These are phyloP conservation scores for Aspergillus oerlinghausenensis DNA, from an alignment of 2,329 filamentous ascomycete species.

Conservation along the genomic window DNA sequence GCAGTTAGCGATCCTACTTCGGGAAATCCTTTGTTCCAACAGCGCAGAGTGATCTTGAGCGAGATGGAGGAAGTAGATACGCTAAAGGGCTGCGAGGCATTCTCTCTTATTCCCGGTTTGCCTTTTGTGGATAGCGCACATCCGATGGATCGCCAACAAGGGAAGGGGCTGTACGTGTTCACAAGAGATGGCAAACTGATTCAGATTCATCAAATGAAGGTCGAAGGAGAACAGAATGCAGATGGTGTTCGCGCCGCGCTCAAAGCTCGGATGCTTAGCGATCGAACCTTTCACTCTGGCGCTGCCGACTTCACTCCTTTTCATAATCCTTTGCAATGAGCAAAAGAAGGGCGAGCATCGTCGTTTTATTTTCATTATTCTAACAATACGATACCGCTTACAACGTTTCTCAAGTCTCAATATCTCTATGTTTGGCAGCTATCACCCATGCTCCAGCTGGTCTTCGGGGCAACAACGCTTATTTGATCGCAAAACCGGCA, in stretches of 20 bases:
- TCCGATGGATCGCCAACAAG: slow-evolving; percentile 22
- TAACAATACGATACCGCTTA: slow-evolving; percentile 17
- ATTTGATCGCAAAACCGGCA: slow-evolving; percentile 26
- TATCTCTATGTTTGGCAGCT: neutral
- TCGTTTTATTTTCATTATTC: neutral
- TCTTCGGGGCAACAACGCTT: neutral
- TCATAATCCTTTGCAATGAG: slow-evolving; percentile 30
- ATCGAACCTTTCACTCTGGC: slow-evolving; percentile 22
- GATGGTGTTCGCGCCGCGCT: slow-evolving; percentile 34
- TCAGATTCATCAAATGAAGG: slow-evolving; percentile 36
- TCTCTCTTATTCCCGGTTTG: slow-evolving; percentile 31
- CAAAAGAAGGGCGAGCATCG: neutral
- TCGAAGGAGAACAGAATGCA: slow-evolving; percentile 35
- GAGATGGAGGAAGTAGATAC: slow-evolving; percentile 31
- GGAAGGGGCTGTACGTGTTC: slow-evolving; percentile 32
- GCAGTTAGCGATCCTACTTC: slow-evolving; percentile 17
- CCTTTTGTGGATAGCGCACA: slow-evolving; percentile 31
- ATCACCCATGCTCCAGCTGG: neutral
- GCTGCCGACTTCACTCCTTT: slow-evolving; percentile 27
- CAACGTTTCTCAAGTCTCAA: neutral
- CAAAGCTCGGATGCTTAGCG: slow-evolving; percentile 37
- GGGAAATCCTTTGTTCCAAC: slow-evolving; percentile 17
- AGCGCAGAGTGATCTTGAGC: slow-evolving; percentile 36
- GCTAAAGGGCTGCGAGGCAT: slow-evolving; percentile 19
- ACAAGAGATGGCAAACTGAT: slow-evolving; percentile 34